Conservation (phyloP, 208 protist species). For the Crithidia sp. region DNA sequence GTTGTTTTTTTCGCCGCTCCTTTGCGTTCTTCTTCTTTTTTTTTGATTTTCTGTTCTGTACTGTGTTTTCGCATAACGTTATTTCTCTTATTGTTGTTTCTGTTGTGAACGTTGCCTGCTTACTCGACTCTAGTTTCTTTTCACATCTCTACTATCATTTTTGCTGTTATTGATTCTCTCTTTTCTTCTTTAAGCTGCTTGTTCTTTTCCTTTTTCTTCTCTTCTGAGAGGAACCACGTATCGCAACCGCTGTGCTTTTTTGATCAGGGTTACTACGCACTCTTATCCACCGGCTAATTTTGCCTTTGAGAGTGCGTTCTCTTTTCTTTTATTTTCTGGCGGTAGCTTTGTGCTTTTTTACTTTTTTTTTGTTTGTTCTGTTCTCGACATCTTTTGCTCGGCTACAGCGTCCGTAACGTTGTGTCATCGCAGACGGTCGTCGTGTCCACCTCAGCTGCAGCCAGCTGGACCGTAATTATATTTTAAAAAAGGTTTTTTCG, state of each 20-base stretch:
- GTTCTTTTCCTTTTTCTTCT: slow-evolving; percentile 7
- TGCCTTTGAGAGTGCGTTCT: neutral
- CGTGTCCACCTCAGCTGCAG: too few species aligned
- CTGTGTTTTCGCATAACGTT: neutral
- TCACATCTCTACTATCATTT: neutral
- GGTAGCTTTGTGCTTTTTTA: slow-evolving; percentile 6
- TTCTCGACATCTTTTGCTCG: neutral
- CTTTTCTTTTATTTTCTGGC: slow-evolving; percentile 14
- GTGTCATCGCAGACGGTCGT: too few species aligned
- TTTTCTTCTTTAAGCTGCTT: neutral
- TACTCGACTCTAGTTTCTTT: neutral
- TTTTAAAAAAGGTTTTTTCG: too few species aligned
- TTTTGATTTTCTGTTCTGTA: neutral
- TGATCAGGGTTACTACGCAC: too few species aligned
- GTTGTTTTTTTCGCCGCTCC: neutral
- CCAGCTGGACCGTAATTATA: too few species aligned
- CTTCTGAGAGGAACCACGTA: too few species aligned
- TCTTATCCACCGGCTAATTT: too few species aligned
- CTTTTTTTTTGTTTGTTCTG: slow-evolving; percentile 10
- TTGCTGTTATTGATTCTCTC: neutral
- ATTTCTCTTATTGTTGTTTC: neutral
- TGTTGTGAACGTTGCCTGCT: neutral
- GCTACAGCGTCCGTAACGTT: too few species aligned
- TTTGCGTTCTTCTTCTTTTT: neutral
- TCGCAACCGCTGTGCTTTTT: too few species aligned